These are phyloP conservation scores for Claviceps arundinis DNA, from an alignment of 2,329 filamentous ascomycete genomes.

Conservation along the genomic window DNA sequence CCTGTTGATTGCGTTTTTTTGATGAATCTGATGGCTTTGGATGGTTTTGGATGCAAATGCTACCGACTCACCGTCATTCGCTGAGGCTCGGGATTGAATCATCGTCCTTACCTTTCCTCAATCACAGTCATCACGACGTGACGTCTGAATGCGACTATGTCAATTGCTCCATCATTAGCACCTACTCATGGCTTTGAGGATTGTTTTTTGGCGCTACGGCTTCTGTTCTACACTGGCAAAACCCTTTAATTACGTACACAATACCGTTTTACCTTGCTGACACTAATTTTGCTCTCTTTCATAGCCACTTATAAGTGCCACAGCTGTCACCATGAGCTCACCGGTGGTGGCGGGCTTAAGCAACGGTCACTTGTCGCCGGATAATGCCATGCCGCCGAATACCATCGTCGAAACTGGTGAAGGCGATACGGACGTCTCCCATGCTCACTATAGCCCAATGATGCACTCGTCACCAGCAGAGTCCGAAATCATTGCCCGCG, in stretches of 20 bases:
- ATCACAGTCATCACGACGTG: conserved; percentile 32
- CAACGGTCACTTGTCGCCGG: conserved; percentile 52
- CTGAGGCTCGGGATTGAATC: conserved; percentile 24
- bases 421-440: conserved; percentile 62
- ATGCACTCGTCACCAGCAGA: conserved; percentile 30
- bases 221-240: conserved; percentile 11
- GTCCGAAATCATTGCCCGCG: conserved; percentile 27
- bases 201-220: conserved; percentile 17
- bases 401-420: conserved; percentile 21
- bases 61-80: conserved; percentile 10
- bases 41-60: conserved; percentile 18
- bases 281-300: conserved; percentile 20
- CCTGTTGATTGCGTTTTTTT: conserved; percentile 13
- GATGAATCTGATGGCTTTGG: conserved; percentile 24
- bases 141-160: conserved; percentile 30
- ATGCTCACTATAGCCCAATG: conserved; percentile 47
- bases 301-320: conserved; percentile 42
- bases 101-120: conserved; percentile 28
- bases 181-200: conserved; percentile 7
- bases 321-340: conserved; percentile 50
- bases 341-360: conserved; percentile 47
- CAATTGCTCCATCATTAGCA: conserved; percentile 19
- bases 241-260: conserved; percentile 7
- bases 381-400: conserved; percentile 29
- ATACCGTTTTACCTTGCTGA: conserved; percentile 17